Evolutionary conservation across 2,329 filamentous ascomycete genomes (phyloP).

Genomic region (Fusarium stilboides): DNA sequence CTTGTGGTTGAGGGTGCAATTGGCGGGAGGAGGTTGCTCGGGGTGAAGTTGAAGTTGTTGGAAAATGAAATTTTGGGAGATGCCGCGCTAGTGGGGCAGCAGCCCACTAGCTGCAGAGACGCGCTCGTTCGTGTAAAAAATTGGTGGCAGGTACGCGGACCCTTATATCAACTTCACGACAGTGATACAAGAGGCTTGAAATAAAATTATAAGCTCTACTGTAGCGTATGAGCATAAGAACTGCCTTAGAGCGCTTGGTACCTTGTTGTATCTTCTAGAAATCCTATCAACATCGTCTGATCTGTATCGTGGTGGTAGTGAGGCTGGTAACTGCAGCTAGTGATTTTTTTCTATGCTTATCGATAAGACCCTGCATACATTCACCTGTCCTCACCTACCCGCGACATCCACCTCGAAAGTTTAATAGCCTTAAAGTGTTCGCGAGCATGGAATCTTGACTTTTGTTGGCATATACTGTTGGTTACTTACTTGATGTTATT

Average conservation of each 20-base stretch:
- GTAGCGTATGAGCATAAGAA: too few relatives aligned
- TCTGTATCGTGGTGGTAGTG: background rate
- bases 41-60: constrained; percentile 41
- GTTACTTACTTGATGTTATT: background rate
- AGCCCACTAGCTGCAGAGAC: constrained; percentile 28
- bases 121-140: constrained; percentile 38
- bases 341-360: constrained; percentile 31
- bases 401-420: background rate
- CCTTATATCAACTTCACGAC: background rate
- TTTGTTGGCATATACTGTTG: background rate
- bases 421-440: background rate
- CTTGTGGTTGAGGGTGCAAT: constrained; percentile 44
- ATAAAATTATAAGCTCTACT: too few relatives aligned
- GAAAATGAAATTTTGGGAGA: constrained; percentile 50
- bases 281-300: too few relatives aligned
- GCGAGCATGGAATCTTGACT: background rate
- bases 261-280: too few relatives aligned
- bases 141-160: constrained; percentile 8
- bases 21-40: constrained; percentile 33
- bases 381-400: constrained; percentile 8
- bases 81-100: constrained; percentile 43
- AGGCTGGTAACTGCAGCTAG: constrained; percentile 3
- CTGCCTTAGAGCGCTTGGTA: too few relatives aligned
- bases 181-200: background rate
- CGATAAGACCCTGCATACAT: constrained; percentile 27